A percentile compares a stretch with the other conserved stretches of the same genome.
phyloP scores from a whole-genome alignment of 768 basidiomycete species.

The Cystobasidium ongulense region DNA sequence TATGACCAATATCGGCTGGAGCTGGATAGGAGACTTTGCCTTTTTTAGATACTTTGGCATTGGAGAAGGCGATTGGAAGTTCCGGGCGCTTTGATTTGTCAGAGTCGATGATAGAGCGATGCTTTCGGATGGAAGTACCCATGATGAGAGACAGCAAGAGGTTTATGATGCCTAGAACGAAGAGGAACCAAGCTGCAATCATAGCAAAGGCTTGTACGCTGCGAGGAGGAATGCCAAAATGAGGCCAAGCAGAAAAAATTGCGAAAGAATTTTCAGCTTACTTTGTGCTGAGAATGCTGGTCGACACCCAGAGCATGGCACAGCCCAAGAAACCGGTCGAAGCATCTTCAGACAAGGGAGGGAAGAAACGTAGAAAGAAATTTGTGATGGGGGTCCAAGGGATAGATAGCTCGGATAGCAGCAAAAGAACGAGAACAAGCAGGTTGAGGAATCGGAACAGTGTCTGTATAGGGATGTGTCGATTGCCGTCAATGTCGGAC shows the following conservation, averaged over 20 bases:
- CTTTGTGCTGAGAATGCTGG: slow-evolving; percentile 22
- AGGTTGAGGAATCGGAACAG: slow-evolving; percentile 26
- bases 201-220: slow-evolving; percentile 15
- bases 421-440: slow-evolving; percentile 19
- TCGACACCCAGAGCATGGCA: slow-evolving; percentile 21
- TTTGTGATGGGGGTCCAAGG: slow-evolving; percentile 3
- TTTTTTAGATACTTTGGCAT: slow-evolving; percentile 1
- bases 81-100: slow-evolving; percentile 10
- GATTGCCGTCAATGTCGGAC: neutral
- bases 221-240: neutral
- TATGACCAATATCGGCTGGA: slow-evolving; percentile 8
- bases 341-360: slow-evolving; percentile 10
- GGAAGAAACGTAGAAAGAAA: slow-evolving; percentile 20
- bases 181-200: slow-evolving; percentile 24
- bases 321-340: slow-evolving; percentile 24
- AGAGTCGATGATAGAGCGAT: neutral
- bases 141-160: slow-evolving; percentile 12
- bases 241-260: neutral
- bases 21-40: slow-evolving; percentile 29
- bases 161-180: slow-evolving; percentile 19
- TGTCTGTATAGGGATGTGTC: slow-evolving; percentile 11
- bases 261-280: neutral
- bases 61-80: neutral
- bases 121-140: neutral
- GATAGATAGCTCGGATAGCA: slow-evolving; percentile 14